A percentile compares a stretch with the other conserved stretches of the same genome.
Evolutionary conservation across 2,329 filamentous ascomycete genomes (phyloP).

Genomic region (Ophidiomyces ophidiicola): DNA sequence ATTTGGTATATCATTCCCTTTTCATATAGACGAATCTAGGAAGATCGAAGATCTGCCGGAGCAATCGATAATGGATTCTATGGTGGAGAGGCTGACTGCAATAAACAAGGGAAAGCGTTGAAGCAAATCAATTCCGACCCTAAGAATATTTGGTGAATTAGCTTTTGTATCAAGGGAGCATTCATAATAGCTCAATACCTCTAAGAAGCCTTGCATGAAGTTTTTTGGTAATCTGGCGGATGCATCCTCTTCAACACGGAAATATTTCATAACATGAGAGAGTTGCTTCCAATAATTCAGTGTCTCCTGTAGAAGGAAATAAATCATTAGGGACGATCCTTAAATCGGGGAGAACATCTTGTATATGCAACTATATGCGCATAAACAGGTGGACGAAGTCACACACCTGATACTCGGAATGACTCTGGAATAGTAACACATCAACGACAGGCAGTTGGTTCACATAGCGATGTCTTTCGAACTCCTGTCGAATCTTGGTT

Average conservation of each 20-base stretch:
- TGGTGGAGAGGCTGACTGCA: not conserved
- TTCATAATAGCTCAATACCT: conserved; percentile 49
- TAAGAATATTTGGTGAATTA: not conserved
- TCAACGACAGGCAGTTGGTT: conserved; percentile 81
- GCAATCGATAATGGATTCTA: too few relatives aligned
- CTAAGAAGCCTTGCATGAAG: conserved; percentile 90
- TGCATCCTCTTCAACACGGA: conserved; percentile 73
- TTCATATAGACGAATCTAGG: too few relatives aligned
- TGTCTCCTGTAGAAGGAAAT: conserved; percentile 55
- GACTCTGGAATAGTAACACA: conserved; percentile 77
- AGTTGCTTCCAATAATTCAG: conserved; percentile 99
- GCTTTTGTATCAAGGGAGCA: not conserved
- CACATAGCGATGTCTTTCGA: conserved; percentile 88
- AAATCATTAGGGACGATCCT: conserved; percentile 9
- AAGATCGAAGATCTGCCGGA: too few relatives aligned
- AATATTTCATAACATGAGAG: conserved; percentile 92
- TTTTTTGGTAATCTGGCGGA: conserved; percentile 65
- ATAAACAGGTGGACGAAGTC: conserved; percentile 3
- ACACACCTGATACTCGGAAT: conserved; percentile 82
- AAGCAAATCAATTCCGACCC: conserved; percentile 7
- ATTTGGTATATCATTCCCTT: too few relatives aligned
- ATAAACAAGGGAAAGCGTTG: not conserved
- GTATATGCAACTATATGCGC: too few relatives aligned
- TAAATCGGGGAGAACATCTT: not conserved
- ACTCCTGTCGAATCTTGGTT: conserved; percentile 91